These are phyloP conservation scores for Sphaerobolus stellatus DNA, from an alignment of 1,284 basidiomycete species.

Conservation along the genomic window DNA sequence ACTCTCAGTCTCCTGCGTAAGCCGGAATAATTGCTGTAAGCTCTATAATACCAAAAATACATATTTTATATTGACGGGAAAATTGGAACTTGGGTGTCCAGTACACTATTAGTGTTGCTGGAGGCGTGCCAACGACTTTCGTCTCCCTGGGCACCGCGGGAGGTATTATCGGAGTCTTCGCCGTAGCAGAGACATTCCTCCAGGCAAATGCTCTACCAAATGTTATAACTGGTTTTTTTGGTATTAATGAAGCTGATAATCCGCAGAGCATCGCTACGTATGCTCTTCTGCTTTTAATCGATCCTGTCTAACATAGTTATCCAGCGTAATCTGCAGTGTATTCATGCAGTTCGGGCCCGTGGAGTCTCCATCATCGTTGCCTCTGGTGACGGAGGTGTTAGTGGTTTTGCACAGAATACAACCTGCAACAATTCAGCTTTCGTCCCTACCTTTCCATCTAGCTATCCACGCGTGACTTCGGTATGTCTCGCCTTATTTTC, in stretches of 20 bases:
- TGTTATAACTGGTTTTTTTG: constrained; percentile 13
- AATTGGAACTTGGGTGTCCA: constrained; percentile 15
- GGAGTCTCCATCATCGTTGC: constrained; percentile 24
- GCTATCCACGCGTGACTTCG: constrained; percentile 38
- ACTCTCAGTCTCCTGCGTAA: too few relatives aligned
- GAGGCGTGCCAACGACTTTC: constrained; percentile 9
- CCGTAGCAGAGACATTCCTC: too few relatives aligned
- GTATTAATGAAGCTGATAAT: constrained; percentile 5
- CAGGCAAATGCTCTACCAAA: too few relatives aligned
- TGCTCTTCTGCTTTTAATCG: not conserved
- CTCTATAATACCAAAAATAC: too few relatives aligned
- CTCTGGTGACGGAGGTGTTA: constrained; percentile 28
- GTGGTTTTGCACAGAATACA: constrained; percentile 7
- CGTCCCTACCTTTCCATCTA: constrained; percentile 20
- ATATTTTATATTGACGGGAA: too few relatives aligned
- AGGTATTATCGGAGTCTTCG: constrained; percentile 9
- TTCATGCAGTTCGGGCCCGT: constrained; percentile 22
- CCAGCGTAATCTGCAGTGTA: constrained; percentile 17
- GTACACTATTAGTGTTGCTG: constrained; percentile 12
- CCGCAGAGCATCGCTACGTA: constrained; percentile 14
- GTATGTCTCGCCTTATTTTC: constrained; percentile 14
- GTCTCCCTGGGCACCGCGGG: constrained; percentile 14
- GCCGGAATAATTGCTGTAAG: too few relatives aligned
- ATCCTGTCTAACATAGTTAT: constrained; percentile 3
- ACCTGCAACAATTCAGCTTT: constrained; percentile 14